Conservation (phyloP, 2,329 filamentous ascomycete species). For the Alternaria sp. region DNA sequence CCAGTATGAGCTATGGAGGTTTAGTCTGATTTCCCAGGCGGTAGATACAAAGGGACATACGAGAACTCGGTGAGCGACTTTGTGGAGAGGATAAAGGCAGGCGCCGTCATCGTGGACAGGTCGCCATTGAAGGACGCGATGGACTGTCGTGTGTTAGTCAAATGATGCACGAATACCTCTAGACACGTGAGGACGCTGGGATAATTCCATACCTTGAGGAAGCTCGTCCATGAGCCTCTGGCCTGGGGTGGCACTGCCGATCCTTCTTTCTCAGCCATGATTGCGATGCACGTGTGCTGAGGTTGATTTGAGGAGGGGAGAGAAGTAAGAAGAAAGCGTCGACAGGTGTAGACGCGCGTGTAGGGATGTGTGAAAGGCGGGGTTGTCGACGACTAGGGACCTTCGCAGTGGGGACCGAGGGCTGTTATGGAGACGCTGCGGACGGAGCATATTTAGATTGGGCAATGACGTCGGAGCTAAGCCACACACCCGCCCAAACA, state of each 20-base stretch:
- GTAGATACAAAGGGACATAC: rapidly evolving
- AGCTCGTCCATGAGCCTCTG: conserved; percentile 57
- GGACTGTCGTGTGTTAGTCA: conserved; percentile 45
- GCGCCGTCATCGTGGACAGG: conserved; percentile 62
- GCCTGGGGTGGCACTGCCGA: conserved; percentile 54
- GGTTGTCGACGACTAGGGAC: not conserved
- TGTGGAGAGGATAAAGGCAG: conserved; percentile 62
- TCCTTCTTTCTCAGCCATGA: conserved; percentile 48
- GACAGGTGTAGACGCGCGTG: conserved; percentile 1
- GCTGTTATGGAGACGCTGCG: conserved; percentile 17
- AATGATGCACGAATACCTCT: not conserved
- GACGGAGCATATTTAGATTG: conserved; percentile 13
- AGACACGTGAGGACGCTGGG: not conserved
- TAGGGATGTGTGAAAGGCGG: conserved; percentile 8
- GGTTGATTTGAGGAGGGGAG: not conserved
- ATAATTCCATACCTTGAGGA: conserved; percentile 52
- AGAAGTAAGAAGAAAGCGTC: not conserved
- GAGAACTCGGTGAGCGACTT: conserved; percentile 64
- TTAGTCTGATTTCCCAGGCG: rapidly evolving
- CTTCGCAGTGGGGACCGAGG: conserved; percentile 5
- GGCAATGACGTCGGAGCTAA: conserved; percentile 27
- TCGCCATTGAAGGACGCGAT: conserved; percentile 63
- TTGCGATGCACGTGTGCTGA: conserved; percentile 5
- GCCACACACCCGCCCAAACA: conserved; percentile 18
- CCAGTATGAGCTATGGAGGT: conserved; percentile 54